Evolutionary conservation across 164 flowering plant genomes (phyloP), one percentile per base, ranked within the genome.

Genomic region (Vitis amurensis): DNA sequence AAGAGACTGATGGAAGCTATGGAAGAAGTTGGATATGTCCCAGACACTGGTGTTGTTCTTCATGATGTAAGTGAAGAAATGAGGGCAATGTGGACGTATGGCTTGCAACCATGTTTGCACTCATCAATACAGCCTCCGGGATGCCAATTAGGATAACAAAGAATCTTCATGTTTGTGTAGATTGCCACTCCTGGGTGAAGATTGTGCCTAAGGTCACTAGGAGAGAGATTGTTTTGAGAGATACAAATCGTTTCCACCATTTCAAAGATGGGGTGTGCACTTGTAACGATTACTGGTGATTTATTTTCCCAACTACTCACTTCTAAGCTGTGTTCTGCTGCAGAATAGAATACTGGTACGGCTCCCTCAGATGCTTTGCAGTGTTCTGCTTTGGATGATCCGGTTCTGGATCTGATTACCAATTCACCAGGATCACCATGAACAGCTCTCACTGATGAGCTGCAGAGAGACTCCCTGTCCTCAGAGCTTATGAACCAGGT

Each of bases 181-280:
- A 79, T 73, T 79, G 83, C 63, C 85, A 82, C 69, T 49, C 68
- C 52, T 81, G 84, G 84, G 71, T 81, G 73, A 78, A 78, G 75
- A 9, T n/a, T 65, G 74, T 72, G 31, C 76, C 81, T 2, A 63
- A 19, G 59, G 65, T 82, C 12, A 70, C 78, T 19, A 27, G 66
- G 51, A 77, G 83, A 53, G 30, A 52, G 44, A 75, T 77, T 60
- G 73, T 77, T 60, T 63, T 80, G 64, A 65, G 81, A 64, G 81
- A 81, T 30, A 74, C 75, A 59, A 78, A 69, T 64, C 76, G 73
- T 19, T 80, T 80, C 73, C 82, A 82, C 71, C 79, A 79, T 63
- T 79, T 74, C 51, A 51, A 66, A 30, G 51, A 70, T 11, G 81
- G 81, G 29, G 44, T 30, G 1, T 75, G 84, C 68, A 60, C 77